Evolutionary conservation across 2,329 filamentous ascomycete genomes (phyloP).

Genomic region (Knoxdaviesia capensis): DNA sequence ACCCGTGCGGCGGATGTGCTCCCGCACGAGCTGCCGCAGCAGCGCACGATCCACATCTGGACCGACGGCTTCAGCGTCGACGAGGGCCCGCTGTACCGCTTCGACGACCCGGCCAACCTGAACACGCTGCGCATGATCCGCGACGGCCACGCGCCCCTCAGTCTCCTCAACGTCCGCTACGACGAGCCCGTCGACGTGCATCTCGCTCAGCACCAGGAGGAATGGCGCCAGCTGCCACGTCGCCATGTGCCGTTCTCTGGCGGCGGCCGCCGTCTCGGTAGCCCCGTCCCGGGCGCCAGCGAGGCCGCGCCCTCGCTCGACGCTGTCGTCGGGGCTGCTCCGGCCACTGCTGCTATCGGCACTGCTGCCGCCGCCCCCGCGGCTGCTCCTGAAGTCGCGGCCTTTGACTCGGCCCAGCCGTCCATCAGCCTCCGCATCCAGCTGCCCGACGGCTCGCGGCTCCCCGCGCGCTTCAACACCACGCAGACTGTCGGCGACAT

Average conservation of each 20-base stretch:
- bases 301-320: slow-evolving; percentile 7
- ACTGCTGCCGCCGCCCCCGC: slow-evolving; percentile 11
- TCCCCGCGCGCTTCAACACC: slow-evolving; percentile 67
- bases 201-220: slow-evolving; percentile 54
- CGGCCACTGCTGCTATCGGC: slow-evolving; percentile 8
- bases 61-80: slow-evolving; percentile 71
- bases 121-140: slow-evolving; percentile 57
- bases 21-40: slow-evolving; percentile 20
- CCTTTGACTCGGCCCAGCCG: slow-evolving; percentile 45
- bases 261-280: slow-evolving; percentile 53
- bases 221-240: slow-evolving; percentile 53
- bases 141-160: slow-evolving; percentile 52
- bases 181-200: slow-evolving; percentile 65
- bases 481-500: slow-evolving; percentile 60
- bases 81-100: slow-evolving; percentile 57
- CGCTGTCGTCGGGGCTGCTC: slow-evolving; percentile 14
- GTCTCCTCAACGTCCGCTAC: slow-evolving; percentile 56
- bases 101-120: slow-evolving; percentile 59
- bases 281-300: slow-evolving; percentile 46
- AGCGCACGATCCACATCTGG: slow-evolving; percentile 59
- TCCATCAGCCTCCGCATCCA: slow-evolving; percentile 55
- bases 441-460: slow-evolving; percentile 54
- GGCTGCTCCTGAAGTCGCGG: slow-evolving; percentile 6
- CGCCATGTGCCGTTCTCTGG: slow-evolving; percentile 60
- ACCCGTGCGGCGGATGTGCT: slow-evolving; percentile 5